phyloP scores from a whole-genome alignment of 2,329 filamentous ascomycete species.

The Microthyrium microscopicum region DNA sequence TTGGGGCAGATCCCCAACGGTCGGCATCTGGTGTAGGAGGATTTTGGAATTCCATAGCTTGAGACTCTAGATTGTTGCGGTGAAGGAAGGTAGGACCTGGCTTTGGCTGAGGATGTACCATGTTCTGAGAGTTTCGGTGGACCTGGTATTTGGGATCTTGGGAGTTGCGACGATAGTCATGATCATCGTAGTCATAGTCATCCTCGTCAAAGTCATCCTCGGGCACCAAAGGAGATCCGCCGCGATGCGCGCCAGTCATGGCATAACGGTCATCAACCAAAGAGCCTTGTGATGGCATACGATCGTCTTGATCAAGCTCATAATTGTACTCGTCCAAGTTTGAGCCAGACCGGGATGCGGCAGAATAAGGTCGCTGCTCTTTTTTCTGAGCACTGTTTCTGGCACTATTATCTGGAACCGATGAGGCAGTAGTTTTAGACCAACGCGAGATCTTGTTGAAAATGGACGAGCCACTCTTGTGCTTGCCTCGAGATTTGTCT shows the following conservation, averaged over 20 bases:
- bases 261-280: too few relatives aligned
- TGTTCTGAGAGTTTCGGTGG: conserved; percentile 62
- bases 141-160: conserved; percentile 66
- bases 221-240: too few relatives aligned
- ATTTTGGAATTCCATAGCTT: conserved; percentile 39
- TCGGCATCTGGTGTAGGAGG: conserved; percentile 13
- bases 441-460: conserved; percentile 83
- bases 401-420: conserved; percentile 58
- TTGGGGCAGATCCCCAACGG: conserved; percentile 31
- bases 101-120: conserved; percentile 65
- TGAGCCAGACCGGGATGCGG: conserved; percentile 62
- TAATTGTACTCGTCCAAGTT: conserved; percentile 47
- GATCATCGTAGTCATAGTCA: conserved; percentile 34
- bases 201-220: conserved; percentile 39
- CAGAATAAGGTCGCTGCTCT: conserved; percentile 38
- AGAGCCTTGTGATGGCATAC: too few relatives aligned
- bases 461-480: conserved; percentile 71
- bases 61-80: conserved; percentile 55
- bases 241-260: too few relatives aligned
- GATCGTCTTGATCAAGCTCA: conserved; percentile 33
- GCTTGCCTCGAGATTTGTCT: conserved; percentile 62
- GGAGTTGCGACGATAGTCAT: conserved; percentile 33
- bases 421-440: conserved; percentile 81
- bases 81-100: conserved; percentile 59
- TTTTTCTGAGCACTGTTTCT: conserved; percentile 40